These are phyloP conservation scores for Pichia sp. DNA, from an alignment of 1,139 yeast species.

Conservation along the genomic window DNA sequence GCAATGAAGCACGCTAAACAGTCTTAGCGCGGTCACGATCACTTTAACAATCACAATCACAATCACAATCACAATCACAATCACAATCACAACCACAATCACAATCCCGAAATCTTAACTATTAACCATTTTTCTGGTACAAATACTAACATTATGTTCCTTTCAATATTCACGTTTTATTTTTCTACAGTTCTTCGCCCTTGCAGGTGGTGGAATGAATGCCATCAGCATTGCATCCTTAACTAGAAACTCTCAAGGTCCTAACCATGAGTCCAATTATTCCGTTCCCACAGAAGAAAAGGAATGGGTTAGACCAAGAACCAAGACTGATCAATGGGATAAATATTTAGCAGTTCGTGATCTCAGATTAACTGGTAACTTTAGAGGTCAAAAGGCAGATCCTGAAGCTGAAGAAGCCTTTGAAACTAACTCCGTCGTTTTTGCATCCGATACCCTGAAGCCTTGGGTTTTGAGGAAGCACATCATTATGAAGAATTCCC, in stretches of 20 bases:
- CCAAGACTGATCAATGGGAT: conserved; percentile 55
- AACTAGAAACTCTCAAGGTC: conserved; percentile 27
- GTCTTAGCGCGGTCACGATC: too few relatives aligned
- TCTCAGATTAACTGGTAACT: conserved; percentile 64
- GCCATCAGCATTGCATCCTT: conserved; percentile 23
- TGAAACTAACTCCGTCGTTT: conserved; percentile 42
- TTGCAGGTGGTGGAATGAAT: conserved; percentile 45
- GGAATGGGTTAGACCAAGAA: conserved; percentile 38
- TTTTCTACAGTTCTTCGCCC: conserved; percentile 30
- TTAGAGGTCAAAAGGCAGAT: conserved; percentile 61
- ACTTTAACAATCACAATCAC: too few relatives aligned
- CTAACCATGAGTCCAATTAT: conserved; percentile 23
- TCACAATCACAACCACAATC: too few relatives aligned
- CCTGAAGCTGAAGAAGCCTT: conserved; percentile 71
- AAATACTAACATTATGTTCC: too few relatives aligned
- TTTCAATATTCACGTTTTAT: too few relatives aligned
- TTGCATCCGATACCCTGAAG: conserved; percentile 25
- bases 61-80: too few relatives aligned
- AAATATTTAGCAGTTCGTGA: conserved; percentile 51
- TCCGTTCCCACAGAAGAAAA: conserved; percentile 22
- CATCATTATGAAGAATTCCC: conserved; percentile 30
- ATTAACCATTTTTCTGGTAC: too few relatives aligned
- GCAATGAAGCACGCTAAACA: too few relatives aligned
- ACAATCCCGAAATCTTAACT: too few relatives aligned
- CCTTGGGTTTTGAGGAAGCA: conserved; percentile 32